phyloP scores from a whole-genome alignment of 768 basidiomycete species.

The Tulasnella sp. region DNA sequence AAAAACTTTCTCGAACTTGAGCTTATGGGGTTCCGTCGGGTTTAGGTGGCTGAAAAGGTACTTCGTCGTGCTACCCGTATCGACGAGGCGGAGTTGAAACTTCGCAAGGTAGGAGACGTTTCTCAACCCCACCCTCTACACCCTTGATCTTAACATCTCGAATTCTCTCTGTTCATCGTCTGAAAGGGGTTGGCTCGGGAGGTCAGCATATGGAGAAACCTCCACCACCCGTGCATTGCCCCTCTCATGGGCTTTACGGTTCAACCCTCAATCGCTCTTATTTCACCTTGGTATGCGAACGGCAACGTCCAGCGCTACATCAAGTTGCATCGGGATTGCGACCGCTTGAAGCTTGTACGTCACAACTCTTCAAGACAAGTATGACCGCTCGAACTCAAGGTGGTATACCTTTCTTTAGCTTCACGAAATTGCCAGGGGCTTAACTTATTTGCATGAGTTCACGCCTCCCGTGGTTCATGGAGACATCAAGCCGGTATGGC shows the following conservation, averaged over 20 bases:
- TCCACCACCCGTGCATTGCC: background rate
- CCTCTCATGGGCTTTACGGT: conserved; percentile 5
- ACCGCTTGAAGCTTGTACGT: conserved; percentile 12
- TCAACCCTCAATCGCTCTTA: background rate
- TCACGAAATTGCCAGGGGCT: background rate
- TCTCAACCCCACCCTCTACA: too few relatives aligned
- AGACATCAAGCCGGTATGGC: conserved; percentile 1
- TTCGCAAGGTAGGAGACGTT: background rate
- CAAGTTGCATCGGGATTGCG: background rate
- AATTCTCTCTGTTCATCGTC: background rate
- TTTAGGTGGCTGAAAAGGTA: conserved; percentile 9
- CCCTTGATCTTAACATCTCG: background rate
- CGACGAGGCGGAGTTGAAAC: background rate
- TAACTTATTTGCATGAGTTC: conserved; percentile 11
- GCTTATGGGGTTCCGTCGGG: background rate
- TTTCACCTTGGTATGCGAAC: conserved; percentile 2
- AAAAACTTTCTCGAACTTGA: too few relatives aligned
- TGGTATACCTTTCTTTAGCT: background rate
- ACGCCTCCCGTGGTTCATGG: conserved; percentile 15
- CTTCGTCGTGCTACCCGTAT: background rate
- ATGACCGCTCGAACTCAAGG: background rate
- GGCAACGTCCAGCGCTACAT: background rate
- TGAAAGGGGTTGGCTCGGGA: background rate
- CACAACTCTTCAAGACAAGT: background rate
- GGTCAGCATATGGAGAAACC: background rate